Evolutionary conservation across 257 asterid species (phyloP).

Genomic region (Lycium barbarum): DNA sequence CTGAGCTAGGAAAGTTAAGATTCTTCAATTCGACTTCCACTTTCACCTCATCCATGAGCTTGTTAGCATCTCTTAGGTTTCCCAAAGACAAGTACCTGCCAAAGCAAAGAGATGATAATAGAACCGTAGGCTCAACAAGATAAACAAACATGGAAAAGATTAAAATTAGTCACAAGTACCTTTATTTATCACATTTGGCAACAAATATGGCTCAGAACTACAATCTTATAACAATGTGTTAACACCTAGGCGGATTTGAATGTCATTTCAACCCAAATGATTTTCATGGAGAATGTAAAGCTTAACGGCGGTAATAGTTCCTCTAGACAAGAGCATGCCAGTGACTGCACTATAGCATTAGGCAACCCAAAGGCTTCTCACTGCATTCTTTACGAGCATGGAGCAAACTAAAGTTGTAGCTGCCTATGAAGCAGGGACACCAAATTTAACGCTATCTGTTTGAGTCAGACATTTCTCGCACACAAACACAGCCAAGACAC

Average conservation of each 20-base stretch:
- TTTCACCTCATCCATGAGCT: constrained; percentile 76
- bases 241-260: background rate
- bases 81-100: constrained; percentile 87
- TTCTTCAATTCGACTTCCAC: constrained; percentile 68
- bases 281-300: constrained; percentile 22
- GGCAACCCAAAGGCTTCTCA: constrained; percentile 25
- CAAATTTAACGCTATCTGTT: background rate
- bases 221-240: background rate
- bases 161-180: background rate
- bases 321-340: background rate
- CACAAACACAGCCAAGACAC: background rate
- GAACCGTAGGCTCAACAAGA: background rate
- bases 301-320: background rate
- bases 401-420: background rate
- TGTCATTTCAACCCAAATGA: background rate
- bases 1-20: constrained; percentile 74
- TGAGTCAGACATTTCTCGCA: background rate
- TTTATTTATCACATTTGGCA: background rate
- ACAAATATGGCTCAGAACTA: background rate
- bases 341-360: background rate
- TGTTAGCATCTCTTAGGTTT: constrained; percentile 93
- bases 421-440: background rate
- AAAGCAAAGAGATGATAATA: background rate
- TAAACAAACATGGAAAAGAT: background rate
- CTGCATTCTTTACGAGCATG: background rate